Base-by-base conservation (phyloP, 176 grass and related monocot species). In the Musa troglodytarum region DNA sequence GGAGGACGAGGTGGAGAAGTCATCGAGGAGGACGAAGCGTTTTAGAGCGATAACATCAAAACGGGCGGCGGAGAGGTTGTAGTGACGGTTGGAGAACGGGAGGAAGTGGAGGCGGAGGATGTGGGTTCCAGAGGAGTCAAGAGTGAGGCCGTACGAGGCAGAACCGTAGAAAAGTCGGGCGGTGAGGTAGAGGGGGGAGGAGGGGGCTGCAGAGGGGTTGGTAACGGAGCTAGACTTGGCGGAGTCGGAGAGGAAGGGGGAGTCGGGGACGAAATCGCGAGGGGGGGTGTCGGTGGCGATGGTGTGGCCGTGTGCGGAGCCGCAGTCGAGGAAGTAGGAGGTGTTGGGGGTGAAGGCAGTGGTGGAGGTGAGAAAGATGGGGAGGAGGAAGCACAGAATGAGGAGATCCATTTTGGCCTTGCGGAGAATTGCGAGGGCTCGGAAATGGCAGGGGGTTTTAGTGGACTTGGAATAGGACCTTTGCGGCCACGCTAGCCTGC, bases 41-140 rank as follows among this genome's bases (percentile, higher is more conserved):
- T 67, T 80, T 50, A 56, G 13, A 71, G 88, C 56, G 0, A 28
- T 61, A 51, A 97, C 87, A 8, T 51, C 21, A 79, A 97, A 97
- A 8, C 55, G 61, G 2, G 87, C 68, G 1, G 82, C 63, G 13
- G 77, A 68, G 85, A 90, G 29, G 56, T 65, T 50, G 50, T 21
- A 0, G 58, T 67, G 50, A 10, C 10, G 14, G 24, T 50, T 49
- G 19, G 83, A 17, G 79, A 90, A 87, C 0, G 88, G 90, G 73
- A 81, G 74, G 79, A 98, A 93, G 72, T 98, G 94, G 78, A 98
- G 82, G 73, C 94, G 94, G 75, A 98, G 86, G 74, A 98, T 75
- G 82, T 88, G 58, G 23, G 59, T 82, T 69, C 54, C 68, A 3
- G 69, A 1, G 63, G 10, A 65, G 53, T 77, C 11, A 22, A 69